Percentiles rank a stretch among this genome's conserved stretches.
Conservation (phyloP, 2,329 filamentous ascomycete genomes). For the Leptographium procerum region DNA sequence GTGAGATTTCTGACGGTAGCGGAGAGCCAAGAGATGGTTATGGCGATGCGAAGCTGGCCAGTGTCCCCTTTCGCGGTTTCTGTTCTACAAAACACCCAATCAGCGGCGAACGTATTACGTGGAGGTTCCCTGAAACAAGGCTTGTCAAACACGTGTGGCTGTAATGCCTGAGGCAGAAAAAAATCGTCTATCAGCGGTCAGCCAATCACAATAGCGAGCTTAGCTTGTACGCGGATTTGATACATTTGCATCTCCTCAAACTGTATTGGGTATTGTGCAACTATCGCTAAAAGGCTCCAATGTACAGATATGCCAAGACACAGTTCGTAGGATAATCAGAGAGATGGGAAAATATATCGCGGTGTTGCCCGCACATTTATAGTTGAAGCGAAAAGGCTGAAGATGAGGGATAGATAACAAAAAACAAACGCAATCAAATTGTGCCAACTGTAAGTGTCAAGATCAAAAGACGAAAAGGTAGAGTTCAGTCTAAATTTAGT, state of each 20-base stretch:
- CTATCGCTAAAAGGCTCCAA: too few relatives aligned
- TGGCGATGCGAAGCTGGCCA: neutral
- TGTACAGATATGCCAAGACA: too few relatives aligned
- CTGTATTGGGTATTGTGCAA: too few relatives aligned
- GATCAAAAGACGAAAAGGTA: neutral
- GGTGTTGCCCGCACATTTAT: too few relatives aligned
- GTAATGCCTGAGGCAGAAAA: neutral
- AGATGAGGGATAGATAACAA: too few relatives aligned
- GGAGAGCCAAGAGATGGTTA: neutral
- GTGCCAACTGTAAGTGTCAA: too few relatives aligned
- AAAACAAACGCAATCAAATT: neutral
- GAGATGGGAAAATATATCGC: too few relatives aligned
- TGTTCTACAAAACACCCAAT: constrained; percentile 1
- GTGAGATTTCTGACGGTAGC: neutral
- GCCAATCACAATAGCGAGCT: neutral
- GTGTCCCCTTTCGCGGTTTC: constrained; percentile 4
- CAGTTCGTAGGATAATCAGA: too few relatives aligned
- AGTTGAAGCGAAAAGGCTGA: too few relatives aligned
- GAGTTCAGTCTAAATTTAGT: too few relatives aligned
- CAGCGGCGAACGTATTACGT: constrained; percentile 6
- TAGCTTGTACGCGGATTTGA: too few relatives aligned
- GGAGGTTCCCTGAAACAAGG: neutral
- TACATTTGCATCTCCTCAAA: too few relatives aligned
- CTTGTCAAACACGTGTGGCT: neutral
- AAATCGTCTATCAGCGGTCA: neutral